A percentile compares a stretch with the other conserved stretches of the same genome.
These are phyloP conservation scores for Diospyros kaki DNA, from an alignment of 148 eudicot genomes.

Conservation along the genomic window DNA sequence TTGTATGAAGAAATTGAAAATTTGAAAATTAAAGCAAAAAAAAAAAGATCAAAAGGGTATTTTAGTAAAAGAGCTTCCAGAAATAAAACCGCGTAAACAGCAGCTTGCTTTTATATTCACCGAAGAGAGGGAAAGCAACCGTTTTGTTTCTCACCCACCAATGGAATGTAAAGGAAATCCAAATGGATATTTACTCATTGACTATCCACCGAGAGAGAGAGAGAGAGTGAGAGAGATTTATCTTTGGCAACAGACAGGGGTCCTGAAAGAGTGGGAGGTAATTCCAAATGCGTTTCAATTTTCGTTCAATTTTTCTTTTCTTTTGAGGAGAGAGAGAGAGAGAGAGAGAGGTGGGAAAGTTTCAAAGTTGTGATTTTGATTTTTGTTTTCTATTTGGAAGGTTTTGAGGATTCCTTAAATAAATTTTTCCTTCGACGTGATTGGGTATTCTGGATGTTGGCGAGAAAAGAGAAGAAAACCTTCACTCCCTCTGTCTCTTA, in stretches of 20 bases:
- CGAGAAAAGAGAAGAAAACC: neutral
- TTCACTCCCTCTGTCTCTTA: slow-evolving; percentile 34
- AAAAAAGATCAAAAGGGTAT: slow-evolving; percentile 12
- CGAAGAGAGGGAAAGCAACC: slow-evolving; percentile 1
- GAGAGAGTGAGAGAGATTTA: neutral
- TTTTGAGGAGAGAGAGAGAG: slow-evolving; percentile 5
- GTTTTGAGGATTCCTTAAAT: slow-evolving; percentile 6
- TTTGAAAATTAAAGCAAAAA: neutral
- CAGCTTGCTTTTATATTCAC: slow-evolving; percentile 11
- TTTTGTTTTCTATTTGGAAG: slow-evolving; percentile 5
- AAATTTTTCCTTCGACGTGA: neutral
- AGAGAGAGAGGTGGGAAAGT: too few relatives aligned
- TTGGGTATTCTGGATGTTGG: slow-evolving; percentile 13
- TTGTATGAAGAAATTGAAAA: neutral
- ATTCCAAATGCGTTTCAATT: neutral
- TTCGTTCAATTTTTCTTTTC: neutral
- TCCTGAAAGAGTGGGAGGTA: slow-evolving; percentile 21
- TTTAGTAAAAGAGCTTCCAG: slow-evolving; percentile 10
- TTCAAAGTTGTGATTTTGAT: neutral
- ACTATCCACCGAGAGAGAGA: neutral
- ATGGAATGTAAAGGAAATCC: slow-evolving; percentile 4
- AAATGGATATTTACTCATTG: slow-evolving; percentile 12
- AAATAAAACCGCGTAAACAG: slow-evolving; percentile 29
- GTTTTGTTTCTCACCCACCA: neutral
- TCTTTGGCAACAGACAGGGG: slow-evolving; percentile 15